Conservation (phyloP, 345 rosid species). For the Gossypium herbaceum region DNA sequence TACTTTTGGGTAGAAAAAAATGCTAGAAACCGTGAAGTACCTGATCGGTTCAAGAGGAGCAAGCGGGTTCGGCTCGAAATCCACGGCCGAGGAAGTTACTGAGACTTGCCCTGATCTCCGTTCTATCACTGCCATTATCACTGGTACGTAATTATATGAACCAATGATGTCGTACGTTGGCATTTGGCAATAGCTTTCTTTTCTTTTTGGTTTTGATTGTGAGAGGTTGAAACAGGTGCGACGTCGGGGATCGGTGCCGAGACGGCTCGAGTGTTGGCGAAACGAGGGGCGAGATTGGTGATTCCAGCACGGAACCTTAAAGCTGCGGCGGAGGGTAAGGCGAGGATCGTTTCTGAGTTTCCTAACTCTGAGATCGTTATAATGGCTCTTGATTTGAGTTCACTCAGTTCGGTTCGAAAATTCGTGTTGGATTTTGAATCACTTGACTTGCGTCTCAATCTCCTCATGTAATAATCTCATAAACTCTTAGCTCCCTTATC, state of each 20-base stretch:
- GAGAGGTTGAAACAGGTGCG: constrained; percentile 44
- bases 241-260: constrained; percentile 97
- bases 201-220: not conserved
- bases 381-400: constrained; percentile 90
- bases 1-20: constrained; percentile 7
- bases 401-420: constrained; percentile 60
- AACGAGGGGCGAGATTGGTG: constrained; percentile 76
- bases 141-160: constrained; percentile 42
- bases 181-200: not conserved
- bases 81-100: constrained; percentile 84
- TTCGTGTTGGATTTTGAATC: constrained; percentile 73
- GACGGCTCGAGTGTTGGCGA: constrained; percentile 82
- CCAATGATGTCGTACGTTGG: not conserved
- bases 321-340: constrained; percentile 77
- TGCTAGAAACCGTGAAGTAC: constrained; percentile 74
- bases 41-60: constrained; percentile 77
- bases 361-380: constrained; percentile 61
- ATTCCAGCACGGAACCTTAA: constrained; percentile 77
- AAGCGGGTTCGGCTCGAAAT: constrained; percentile 82
- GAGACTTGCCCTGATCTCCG: constrained; percentile 48
- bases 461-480: constrained; percentile 64
- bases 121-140: constrained; percentile 71
- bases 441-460: constrained; percentile 70
- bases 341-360: constrained; percentile 64
- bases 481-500: not conserved